Percentiles rank a stretch among this genome's conserved stretches.
phyloP scores from a whole-genome alignment of 192 early-diverging fungal genomes.

The Dissophora globulifera region DNA sequence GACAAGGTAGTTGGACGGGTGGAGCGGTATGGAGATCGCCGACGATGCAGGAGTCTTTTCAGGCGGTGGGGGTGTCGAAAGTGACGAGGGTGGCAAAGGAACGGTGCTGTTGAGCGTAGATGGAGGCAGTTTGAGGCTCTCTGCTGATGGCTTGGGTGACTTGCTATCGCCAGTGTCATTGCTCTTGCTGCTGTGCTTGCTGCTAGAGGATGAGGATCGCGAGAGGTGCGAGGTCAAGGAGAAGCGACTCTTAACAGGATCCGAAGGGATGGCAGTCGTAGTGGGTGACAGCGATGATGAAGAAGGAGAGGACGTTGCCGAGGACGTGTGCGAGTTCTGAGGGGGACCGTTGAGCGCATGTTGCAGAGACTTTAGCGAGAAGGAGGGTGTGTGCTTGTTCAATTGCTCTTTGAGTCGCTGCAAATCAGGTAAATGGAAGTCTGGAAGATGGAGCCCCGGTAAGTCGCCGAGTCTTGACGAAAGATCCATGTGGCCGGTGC shows the following conservation, averaged over 20 bases:
- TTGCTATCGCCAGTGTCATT: neutral
- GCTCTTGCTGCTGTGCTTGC: neutral
- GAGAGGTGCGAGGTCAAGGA: slow-evolving; percentile 5
- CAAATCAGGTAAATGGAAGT: slow-evolving; percentile 46
- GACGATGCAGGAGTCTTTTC: slow-evolving; percentile 13
- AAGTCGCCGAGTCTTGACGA: slow-evolving; percentile 19
- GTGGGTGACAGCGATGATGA: slow-evolving; percentile 3
- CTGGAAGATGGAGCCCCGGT: slow-evolving; percentile 31
- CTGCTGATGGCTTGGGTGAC: neutral
- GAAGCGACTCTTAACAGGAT: slow-evolving; percentile 1
- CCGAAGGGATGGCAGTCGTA: neutral
- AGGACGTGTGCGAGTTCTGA: slow-evolving; percentile 24
- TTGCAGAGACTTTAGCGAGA: slow-evolving; percentile 44
- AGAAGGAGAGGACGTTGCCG: slow-evolving; percentile 3
- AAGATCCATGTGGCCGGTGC: slow-evolving; percentile 16
- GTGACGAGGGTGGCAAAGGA: neutral
- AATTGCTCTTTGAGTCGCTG: slow-evolving; percentile 41
- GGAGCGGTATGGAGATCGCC: slow-evolving; percentile 39
- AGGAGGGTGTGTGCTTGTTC: slow-evolving; percentile 48
- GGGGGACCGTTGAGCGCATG: slow-evolving; percentile 41
- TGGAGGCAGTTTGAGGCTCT: neutral
- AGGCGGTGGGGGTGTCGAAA: neutral
- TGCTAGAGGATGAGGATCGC: neutral
- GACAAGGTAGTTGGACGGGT: slow-evolving; percentile 43
- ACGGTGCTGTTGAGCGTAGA: neutral